These are phyloP conservation scores for Arxiozyma telluris DNA, from an alignment of 1,139 yeast genomes.

Conservation along the genomic window DNA sequence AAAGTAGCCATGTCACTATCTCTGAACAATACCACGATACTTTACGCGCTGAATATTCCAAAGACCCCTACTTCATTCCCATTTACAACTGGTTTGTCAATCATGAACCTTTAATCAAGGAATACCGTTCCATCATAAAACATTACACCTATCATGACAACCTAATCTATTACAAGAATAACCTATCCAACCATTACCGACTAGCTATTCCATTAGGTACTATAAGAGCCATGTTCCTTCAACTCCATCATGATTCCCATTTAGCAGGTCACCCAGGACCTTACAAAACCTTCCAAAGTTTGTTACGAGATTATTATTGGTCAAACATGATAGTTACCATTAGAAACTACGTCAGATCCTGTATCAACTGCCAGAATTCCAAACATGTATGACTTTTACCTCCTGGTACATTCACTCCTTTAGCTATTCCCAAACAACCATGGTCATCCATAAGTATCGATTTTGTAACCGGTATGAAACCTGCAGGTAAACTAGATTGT, in stretches of 20 bases:
- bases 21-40: background rate
- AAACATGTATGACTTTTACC: background rate
- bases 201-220: background rate
- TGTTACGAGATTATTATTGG: background rate
- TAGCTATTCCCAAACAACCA: background rate
- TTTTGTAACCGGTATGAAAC: background rate
- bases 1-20: too few species aligned
- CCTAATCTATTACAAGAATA: too few species aligned
- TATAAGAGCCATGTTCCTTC: background rate
- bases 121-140: too few species aligned
- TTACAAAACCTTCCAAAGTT: background rate
- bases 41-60: too few species aligned
- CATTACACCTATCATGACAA: too few species aligned
- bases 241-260: background rate
- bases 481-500: background rate
- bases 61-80: too few species aligned
- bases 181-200: background rate
- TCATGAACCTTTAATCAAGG: too few species aligned
- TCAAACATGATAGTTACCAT: background rate
- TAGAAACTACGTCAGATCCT: background rate
- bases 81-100: too few species aligned
- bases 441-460: slow-evolving; percentile 2
- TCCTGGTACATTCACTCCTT: background rate
- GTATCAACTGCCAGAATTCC: background rate
- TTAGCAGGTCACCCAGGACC: slow-evolving; percentile 4